A percentile compares a stretch with the other conserved stretches of the same genome.
Conservation (phyloP, 345 rosid genomes). For the Dipteronia dyeriana region DNA sequence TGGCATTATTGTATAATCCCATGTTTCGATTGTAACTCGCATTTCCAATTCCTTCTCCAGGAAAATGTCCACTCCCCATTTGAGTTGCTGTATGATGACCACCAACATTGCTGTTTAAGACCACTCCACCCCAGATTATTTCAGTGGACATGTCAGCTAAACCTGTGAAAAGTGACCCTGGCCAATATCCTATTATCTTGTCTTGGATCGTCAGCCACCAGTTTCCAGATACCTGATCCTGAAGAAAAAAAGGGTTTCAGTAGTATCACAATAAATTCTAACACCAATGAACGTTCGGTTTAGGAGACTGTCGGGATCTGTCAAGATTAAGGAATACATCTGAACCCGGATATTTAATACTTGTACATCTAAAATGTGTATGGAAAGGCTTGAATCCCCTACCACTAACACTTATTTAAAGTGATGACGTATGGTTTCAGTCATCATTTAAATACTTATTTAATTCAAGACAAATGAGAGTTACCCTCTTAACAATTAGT, state of each 20-base stretch:
- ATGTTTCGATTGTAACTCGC: constrained; percentile 35
- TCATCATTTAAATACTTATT: no score
- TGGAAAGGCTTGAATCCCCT: no score
- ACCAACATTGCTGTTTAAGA: constrained; percentile 15
- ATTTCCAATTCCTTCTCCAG: constrained; percentile 35
- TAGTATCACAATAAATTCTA: no score
- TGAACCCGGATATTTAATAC: no score
- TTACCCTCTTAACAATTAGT: no score
- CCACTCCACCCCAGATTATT: constrained; percentile 49
- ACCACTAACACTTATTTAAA: no score
- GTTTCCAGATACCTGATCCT: constrained; percentile 38
- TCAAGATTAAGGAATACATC: no score
- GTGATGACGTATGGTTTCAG: no score
- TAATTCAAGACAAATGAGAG: no score
- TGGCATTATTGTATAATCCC: neutral
- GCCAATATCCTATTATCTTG: constrained; percentile 48
- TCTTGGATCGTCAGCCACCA: constrained; percentile 42
- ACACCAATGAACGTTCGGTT: no score
- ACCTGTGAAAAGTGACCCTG: constrained; percentile 28
- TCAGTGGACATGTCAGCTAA: constrained; percentile 22
- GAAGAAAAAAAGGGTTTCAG: neutral
- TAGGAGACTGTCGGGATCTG: no score
- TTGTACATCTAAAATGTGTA: no score
- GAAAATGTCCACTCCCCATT: constrained; percentile 54
- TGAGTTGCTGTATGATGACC: constrained; percentile 33